Evolutionary conservation across 2,329 filamentous ascomycete species (phyloP), one percentile per base, ranked within the genome.

Genomic region (Pseudogymnoascus sp.): DNA sequence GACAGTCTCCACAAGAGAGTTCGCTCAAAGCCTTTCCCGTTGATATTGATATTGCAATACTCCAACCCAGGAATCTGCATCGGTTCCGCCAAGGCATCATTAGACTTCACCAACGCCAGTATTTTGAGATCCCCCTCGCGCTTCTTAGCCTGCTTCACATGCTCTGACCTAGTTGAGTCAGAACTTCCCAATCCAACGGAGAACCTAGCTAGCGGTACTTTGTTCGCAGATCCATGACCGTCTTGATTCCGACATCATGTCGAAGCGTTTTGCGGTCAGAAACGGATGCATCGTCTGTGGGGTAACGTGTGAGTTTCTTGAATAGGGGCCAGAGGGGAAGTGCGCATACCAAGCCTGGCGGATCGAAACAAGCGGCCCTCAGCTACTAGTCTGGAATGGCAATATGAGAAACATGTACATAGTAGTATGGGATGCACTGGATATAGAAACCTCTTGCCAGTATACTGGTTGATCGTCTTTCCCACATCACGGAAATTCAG

Each of bases 401-500:
- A 63, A 64, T 62, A 37, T 60, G 4, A 59, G 52, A 28, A 58
- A 9, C 12, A 12, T 45, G 28, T 60, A 35, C 59, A 37, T 38
- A 61, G 41, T 62, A 43, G 5, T 12, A 55, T 33, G 16, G n/a
- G 28, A 8, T 33, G 16, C 16, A 40, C 41, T 41, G 52, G 61
- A 61, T 25, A 63, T 70, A 76, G 67, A 77, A 77, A 86, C 86
- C 79, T 81, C 65, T 77, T 76, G 23, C 81, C 81, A 4, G 84
- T 73, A 65, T 81, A 81, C 25, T 75, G 71, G 69, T 92, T 92
- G 67, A 91, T 79, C 0, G 84, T 86, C 65, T 79, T 77, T 41
- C 87, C 89, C 45, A 93, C 86, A 78, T 93, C 90, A 63, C 90
- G 85, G 71, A 93, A 91, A 73, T 93, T 93, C 69, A 88, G 76